A percentile compares a stretch with the other conserved stretches of the same genome.
Evolutionary conservation across 1,284 basidiomycete species (phyloP).

Genomic region (Xanthoconium separans): DNA sequence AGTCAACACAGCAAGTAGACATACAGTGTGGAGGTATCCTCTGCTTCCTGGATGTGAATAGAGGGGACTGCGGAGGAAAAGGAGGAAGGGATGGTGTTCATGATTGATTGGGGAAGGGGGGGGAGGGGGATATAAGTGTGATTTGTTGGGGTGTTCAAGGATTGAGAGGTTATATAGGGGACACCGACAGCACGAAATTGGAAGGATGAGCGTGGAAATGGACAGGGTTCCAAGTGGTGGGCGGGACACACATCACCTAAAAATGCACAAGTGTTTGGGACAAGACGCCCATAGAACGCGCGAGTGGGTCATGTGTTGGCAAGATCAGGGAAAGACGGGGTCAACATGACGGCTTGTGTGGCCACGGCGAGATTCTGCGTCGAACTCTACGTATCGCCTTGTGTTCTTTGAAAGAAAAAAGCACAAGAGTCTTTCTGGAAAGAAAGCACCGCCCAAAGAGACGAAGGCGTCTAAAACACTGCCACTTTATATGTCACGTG

Average conservation of each 20-base stretch:
- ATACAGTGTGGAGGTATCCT: conserved; percentile 15
- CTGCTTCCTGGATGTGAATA: conserved; percentile 15
- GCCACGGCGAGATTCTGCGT: conserved; percentile 7
- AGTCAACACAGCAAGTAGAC: conserved; percentile 6
- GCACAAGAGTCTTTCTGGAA: conserved; percentile 5
- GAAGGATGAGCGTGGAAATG: conserved; percentile 12
- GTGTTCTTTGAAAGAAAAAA: background rate
- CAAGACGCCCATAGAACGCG: conserved; percentile 19
- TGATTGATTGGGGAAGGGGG: too few relatives aligned
- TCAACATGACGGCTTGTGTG: background rate
- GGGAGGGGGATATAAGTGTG: conserved; percentile 4
- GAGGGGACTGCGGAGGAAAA: conserved; percentile 12
- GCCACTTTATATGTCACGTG: too few relatives aligned
- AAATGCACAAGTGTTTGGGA: background rate
- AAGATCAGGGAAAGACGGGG: background rate
- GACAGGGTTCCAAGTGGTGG: conserved; percentile 8
- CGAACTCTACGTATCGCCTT: conserved; percentile 15
- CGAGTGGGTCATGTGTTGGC: background rate
- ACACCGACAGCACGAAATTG: conserved; percentile 10
- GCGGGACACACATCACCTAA: conserved; percentile 2
- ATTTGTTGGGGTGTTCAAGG: conserved; percentile 3
- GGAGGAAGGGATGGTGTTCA: conserved; percentile 10
- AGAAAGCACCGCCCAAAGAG: conserved; percentile 7
- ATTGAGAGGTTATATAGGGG: conserved; percentile 22
- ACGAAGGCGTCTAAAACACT: background rate